Base-by-base conservation (phyloP, 1,139 yeast species). In the Suzukiozyma palmioleophila region DNA sequence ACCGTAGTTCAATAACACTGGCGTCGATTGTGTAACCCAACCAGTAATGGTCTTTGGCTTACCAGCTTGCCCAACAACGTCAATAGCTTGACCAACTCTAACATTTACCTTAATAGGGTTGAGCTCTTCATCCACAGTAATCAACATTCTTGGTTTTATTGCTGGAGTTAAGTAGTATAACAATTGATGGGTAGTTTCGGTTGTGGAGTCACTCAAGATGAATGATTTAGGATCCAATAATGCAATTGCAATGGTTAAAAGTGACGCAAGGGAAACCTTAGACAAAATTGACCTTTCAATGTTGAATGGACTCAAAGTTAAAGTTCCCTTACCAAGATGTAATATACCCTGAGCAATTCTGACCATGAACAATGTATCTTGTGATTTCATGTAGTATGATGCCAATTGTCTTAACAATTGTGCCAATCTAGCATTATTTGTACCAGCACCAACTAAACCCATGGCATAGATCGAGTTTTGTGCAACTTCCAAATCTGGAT, bases 361-460 rank as follows among this genome's bases (percentile, higher is more conserved):
- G 2, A 94, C 95, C 76, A 87, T 85, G 64, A 94, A 94, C 52
- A 92, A 68, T 10, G 95, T 83, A 59, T 92, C 95, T 35, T 95
- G 83, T 41, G 94, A 95, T 56, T 92, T 86, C 44, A 86, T 77
- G 60, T 94, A 94, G 63, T 94, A 94, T 40, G 88, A 81, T 1
- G 98, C 97, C 54, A 94, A 75, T 63, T 92, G 97, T 62, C 98
- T 80, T 56, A 94, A 75, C 49, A 94, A 73, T 68, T 92, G 98
- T 2, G 97, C 97, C 50, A 94, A 75, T 69, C 99, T 84, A 8
- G 99, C 98, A 60, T 94, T 94, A 65, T 92, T 90, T 30, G 98
- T 94, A 66, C 99, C 99, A 24, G 97, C 94, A 57, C 98, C 98
- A 50, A 92, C 96, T 48, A 94, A 68, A 43, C 99, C 98, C 98